phyloP scores from a whole-genome alignment of 169 alveolate genomes.

The Plasmodium vivax region DNA sequence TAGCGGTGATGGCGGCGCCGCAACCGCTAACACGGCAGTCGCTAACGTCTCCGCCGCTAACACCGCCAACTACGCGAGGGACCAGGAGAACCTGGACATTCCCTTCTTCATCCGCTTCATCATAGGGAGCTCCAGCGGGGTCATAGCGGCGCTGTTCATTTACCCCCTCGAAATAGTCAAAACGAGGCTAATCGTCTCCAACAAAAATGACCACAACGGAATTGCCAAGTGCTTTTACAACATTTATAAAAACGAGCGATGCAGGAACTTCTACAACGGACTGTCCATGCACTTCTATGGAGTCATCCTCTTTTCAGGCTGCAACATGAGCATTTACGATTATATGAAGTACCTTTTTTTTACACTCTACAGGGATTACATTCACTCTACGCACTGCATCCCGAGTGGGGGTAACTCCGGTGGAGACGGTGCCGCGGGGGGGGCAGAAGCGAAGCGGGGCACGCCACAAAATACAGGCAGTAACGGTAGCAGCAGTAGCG shows the following conservation, averaged over 20 bases:
- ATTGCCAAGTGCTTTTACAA: conserved; percentile 41
- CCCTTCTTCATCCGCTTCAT: conserved; percentile 65
- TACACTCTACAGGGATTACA: conserved; percentile 33
- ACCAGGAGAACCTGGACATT: conserved; percentile 1
- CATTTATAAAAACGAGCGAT: conserved; percentile 35
- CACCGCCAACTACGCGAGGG: neutral
- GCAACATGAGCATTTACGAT: conserved; percentile 71
- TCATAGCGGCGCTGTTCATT: conserved; percentile 50
- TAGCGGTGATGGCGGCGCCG: neutral
- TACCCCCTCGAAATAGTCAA: conserved; percentile 69
- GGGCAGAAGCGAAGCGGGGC: neutral
- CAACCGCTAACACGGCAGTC: too few relatives aligned
- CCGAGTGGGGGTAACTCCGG: neutral
- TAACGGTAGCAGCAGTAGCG: neutral
- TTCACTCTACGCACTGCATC: conserved; percentile 57
- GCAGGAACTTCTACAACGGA: conserved; percentile 53
- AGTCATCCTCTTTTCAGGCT: conserved; percentile 51
- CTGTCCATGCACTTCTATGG: conserved; percentile 61
- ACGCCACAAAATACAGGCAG: neutral
- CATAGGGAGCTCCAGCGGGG: conserved; percentile 73
- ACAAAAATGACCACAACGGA: conserved; percentile 39
- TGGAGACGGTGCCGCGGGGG: neutral
- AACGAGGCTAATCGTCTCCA: conserved; percentile 53
- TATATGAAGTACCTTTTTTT: conserved; percentile 58
- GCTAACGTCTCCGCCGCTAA: too few relatives aligned